Base-by-base conservation (phyloP, 2,329 filamentous ascomycete genomes). In the Beauveria asiatica region DNA sequence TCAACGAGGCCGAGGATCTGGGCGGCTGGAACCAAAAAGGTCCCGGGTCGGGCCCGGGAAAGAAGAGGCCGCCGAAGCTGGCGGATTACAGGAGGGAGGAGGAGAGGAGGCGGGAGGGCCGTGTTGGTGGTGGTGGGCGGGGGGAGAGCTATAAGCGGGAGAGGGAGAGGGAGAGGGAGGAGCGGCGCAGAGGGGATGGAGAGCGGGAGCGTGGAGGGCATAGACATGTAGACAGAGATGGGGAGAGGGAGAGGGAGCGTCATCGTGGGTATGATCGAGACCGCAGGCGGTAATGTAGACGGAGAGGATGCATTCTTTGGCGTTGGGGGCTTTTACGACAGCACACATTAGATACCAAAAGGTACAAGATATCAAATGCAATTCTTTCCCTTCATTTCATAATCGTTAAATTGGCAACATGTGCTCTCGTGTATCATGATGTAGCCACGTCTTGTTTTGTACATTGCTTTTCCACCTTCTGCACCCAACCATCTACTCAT, bases 11-110 rank as follows among this genome's bases (percentile, higher is more conserved):
- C 23, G 81, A 90, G 63, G 90, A 95, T 66, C 75, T 95, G 19
- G 90, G 89, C 1, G 87, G 84, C 1, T 95, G 90, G 90, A 88
- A 92, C 13, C 89, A 88, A 62, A 84, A 83, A 59, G 81, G 82
- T 60, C 78, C 76, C 64, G 69, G 74, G 54, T 64, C 39, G 27
- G 30, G 23, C 23, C 46, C 54, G 3, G 50, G 27, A 27, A 63
- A 60, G 57, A 72, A 70, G 21, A 69, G 73, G 53, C 72, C 76
- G 10, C 78, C 78, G 13, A 74, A 78, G 46, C 68, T 84, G 13
- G 74, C 80, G 25, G 80, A 83, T 53, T 83, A 83, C 61, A 72
- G 74, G 27, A 72, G 71, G 5, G 77, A 76, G 60, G 73, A 76
- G 64, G 75, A 72, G 41, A 76, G 74, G 62, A 72, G 75, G 52